Conservation (phyloP, 345 rosid genomes). For the Odontarrhena argentea region DNA sequence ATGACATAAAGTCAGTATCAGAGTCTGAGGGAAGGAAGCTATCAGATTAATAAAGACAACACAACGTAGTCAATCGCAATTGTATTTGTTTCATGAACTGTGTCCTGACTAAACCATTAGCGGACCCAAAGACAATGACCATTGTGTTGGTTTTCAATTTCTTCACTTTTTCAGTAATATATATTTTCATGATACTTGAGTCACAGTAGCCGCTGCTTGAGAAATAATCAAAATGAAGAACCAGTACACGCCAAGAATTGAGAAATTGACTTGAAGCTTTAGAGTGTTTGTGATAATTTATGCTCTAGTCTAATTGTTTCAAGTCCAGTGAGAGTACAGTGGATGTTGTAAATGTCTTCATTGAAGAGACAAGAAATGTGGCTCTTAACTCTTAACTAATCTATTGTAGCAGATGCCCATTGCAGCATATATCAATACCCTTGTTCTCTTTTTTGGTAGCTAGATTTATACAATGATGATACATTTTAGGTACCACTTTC, state of each 20-base stretch:
- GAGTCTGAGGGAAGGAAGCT: slow-evolving; percentile 31
- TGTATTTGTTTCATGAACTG: slow-evolving; percentile 5
- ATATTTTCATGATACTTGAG: background rate
- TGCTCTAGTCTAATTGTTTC: too few species aligned
- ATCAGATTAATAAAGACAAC: slow-evolving; percentile 31
- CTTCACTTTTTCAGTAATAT: background rate
- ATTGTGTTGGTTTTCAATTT: slow-evolving; percentile 11
- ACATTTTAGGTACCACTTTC: too few species aligned
- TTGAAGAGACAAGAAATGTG: too few species aligned
- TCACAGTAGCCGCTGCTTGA: background rate
- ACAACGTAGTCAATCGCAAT: background rate
- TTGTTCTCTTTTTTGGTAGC: slow-evolving; percentile 12
- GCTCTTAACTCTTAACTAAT: too few species aligned
- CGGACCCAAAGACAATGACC: background rate
- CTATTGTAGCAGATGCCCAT: background rate
- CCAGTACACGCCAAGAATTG: background rate
- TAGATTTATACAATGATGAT: slow-evolving; percentile 20
- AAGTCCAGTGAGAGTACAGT: too few species aligned
- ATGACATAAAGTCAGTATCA: slow-evolving; percentile 22
- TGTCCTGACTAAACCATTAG: slow-evolving; percentile 4
- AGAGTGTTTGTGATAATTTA: too few species aligned
- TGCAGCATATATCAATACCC: background rate
- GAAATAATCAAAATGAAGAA: background rate
- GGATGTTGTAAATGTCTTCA: too few species aligned
- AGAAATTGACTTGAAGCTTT: too few species aligned